Evolutionary conservation across 208 protist species (phyloP).

Genomic region (Naegleria fowleri): DNA sequence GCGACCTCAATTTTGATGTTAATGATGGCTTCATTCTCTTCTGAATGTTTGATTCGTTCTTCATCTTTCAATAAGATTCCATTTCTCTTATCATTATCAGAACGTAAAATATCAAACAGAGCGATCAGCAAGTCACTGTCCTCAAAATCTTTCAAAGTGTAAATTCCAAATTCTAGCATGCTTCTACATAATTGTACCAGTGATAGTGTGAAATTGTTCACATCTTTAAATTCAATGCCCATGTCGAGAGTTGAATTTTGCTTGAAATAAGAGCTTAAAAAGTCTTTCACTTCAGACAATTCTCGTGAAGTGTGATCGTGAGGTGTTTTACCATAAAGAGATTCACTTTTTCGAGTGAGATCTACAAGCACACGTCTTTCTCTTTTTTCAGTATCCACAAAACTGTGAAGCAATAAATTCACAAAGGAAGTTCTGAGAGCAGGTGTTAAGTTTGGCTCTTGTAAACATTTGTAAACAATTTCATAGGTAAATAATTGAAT

Average conservation of each 20-base stretch:
- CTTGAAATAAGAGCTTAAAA: neutral
- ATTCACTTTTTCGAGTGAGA: neutral
- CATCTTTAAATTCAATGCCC: neutral
- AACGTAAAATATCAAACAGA: neutral
- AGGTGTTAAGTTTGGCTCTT: neutral
- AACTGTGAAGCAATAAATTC: neutral
- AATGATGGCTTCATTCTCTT: neutral
- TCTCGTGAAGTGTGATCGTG: neutral
- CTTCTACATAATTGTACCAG: neutral
- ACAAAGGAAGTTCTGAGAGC: neutral
- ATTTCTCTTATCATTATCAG: neutral
- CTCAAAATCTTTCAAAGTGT: neutral
- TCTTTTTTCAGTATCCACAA: neutral
- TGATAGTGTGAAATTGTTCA: neutral
- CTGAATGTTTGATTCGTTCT: neutral
- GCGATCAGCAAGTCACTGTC: neutral
- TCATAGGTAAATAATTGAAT: neutral
- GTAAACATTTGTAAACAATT: neutral
- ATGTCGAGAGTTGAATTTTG: neutral
- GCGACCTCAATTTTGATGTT: neutral
- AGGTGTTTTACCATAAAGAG: neutral
- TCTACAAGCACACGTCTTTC: neutral
- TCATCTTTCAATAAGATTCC: neutral
- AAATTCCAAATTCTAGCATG: slow-evolving; percentile 26
- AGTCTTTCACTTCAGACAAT: neutral